Base-by-base conservation (phyloP, 495 filamentous ascomycete species). In the Poronia punctata region DNA sequence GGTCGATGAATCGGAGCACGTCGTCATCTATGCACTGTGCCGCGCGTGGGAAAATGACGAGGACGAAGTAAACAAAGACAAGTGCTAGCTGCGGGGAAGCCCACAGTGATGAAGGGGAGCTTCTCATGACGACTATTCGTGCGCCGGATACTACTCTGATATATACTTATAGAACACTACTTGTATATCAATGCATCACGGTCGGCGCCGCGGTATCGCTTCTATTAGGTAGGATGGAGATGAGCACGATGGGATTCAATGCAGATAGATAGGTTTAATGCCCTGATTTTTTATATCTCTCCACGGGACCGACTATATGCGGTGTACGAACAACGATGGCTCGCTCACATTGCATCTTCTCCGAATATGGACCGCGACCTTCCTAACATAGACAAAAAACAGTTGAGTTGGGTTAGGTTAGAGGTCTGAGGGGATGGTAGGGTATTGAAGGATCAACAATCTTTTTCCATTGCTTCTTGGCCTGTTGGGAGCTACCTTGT, bases 1-100 rank as follows among this genome's bases (percentile, higher is more conserved):
- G 74, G 46, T 80, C 63, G 20, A 80, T 59, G 32, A 54, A 62
- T 14, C 45, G 52, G 22, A 63, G 50, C 14, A 58, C 41, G 39
- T 50, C 50, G 43, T 35, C 41, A n/a, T 28, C 28, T 26, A 28
- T 35, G n/a, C 46, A 43, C 6, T 43, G 28, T n/a, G 36, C 33
- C n/a, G 10, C 17, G n/a, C 45, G 35, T 11, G 52, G 46, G 11
- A 38, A 49, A 16, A 51, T 24, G 22, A 43, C 28, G 35, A 44
- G 35, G 8, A 43, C 28, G 35, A 44, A 32, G 8, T 40, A 9
- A n/a, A 45, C 25, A 15, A 44, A 12, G 15, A 10, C 27, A 7
- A 56, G 31, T 29, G 47, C 20, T 14, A 9, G 27, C n/a, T 46
- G 52, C 49, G 49, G 52, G 43, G 49, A 46, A 34, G 3, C 32